Evolutionary conservation across 768 basidiomycete species (phyloP).

Genomic region (Lactarius deliciosus): DNA sequence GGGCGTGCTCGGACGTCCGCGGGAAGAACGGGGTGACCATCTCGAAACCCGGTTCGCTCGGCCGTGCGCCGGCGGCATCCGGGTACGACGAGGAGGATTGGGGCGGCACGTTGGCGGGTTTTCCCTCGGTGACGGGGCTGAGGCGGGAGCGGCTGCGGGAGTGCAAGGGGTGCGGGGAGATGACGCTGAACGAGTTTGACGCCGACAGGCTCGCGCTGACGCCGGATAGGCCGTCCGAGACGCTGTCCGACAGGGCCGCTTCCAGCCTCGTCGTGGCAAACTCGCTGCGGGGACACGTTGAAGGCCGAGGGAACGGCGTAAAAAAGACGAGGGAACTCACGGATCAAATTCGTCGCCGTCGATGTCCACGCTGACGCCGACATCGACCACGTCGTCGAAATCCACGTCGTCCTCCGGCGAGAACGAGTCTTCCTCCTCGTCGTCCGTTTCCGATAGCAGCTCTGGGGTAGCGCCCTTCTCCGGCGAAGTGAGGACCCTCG

Average conservation of each 20-base stretch:
- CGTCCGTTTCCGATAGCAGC: slow-evolving; percentile 49
- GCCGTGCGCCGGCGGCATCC: slow-evolving; percentile 35
- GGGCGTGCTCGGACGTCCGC: slow-evolving; percentile 27
- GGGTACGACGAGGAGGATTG: slow-evolving; percentile 28
- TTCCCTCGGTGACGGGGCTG: slow-evolving; percentile 51
- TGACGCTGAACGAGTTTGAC: slow-evolving; percentile 53
- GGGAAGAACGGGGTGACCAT: slow-evolving; percentile 48
- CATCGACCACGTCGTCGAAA: slow-evolving; percentile 50
- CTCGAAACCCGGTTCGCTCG: slow-evolving; percentile 51
- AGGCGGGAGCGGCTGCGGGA: slow-evolving; percentile 47
- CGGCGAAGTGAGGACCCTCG: slow-evolving; percentile 36
- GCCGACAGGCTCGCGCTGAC: slow-evolving; percentile 55
- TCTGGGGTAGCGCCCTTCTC: slow-evolving; percentile 46
- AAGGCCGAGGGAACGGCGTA: neutral
- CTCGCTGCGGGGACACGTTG: slow-evolving; percentile 44
- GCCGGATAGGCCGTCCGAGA: slow-evolving; percentile 61
- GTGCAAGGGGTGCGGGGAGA: slow-evolving; percentile 46
- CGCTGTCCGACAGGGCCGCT: slow-evolving; percentile 55
- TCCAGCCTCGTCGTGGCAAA: slow-evolving; percentile 61
- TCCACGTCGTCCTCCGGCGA: slow-evolving; percentile 46
- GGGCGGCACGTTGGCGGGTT: neutral
- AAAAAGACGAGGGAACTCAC: slow-evolving; percentile 42
- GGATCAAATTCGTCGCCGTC: slow-evolving; percentile 80
- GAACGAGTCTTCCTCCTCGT: slow-evolving; percentile 48
- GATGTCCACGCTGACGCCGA: slow-evolving; percentile 49